Evolutionary conservation across 257 asterid species (phyloP).

Genomic region (Gardenia jasminoides): DNA sequence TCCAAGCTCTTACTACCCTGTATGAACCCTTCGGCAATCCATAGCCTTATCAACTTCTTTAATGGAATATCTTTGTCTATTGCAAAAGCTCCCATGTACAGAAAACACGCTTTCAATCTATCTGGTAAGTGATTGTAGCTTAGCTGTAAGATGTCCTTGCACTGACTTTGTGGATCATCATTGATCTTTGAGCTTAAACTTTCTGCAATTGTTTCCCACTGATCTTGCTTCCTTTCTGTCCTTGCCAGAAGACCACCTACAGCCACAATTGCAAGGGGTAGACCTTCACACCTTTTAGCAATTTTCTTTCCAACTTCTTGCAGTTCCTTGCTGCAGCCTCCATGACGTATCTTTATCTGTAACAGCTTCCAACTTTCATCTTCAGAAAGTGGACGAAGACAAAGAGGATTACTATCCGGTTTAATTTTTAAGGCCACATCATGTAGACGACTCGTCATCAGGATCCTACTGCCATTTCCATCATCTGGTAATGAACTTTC

Average conservation of each 20-base stretch:
- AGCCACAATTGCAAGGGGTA: no score
- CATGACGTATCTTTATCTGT: constrained; percentile 1
- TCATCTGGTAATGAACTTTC: neutral
- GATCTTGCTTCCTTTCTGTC: neutral
- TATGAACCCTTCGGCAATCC: constrained; percentile 8
- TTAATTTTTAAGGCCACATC: neutral
- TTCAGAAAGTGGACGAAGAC: constrained; percentile 1
- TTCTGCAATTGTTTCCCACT: neutral
- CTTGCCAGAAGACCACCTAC: neutral
- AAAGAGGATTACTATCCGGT: neutral
- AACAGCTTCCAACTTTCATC: constrained; percentile 24
- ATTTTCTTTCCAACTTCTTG: neutral
- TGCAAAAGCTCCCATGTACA: constrained; percentile 3
- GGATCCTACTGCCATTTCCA: constrained; percentile 2
- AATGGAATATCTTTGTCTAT: neutral
- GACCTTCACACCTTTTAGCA: neutral
- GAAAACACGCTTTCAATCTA: neutral
- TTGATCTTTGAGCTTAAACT: neutral
- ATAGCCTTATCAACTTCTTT: neutral
- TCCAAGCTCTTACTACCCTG: neutral
- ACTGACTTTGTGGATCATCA: neutral
- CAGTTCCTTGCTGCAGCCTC: neutral
- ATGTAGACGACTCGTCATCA: constrained; percentile 21
- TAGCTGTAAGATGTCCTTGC: neutral
- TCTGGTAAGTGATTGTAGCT: neutral